Base-by-base conservation (phyloP, 176 grass and related monocot genomes). In the Chloris gayana region DNA sequence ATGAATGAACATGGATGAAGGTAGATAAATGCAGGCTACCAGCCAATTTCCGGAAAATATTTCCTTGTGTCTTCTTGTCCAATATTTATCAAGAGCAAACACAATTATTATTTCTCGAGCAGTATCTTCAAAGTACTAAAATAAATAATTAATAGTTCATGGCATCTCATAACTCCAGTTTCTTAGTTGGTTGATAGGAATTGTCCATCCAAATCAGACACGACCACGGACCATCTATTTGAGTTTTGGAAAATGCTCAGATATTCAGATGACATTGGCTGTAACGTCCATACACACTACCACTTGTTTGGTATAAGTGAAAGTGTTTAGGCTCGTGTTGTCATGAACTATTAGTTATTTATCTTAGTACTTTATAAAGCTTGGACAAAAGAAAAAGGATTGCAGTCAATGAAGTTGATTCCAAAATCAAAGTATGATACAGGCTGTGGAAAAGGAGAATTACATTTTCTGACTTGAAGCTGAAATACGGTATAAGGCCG, bases 1-100 rank as follows among this genome's bases (percentile, higher is more conserved):
- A 57, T 51, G 42, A 75, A 41, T 84, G 88, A 71, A 57, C 71
- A 86, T 63, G 80, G 87, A 74, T 61, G 60, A 59, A 50, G 49
- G 10, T 22, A 45, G 50, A 78, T 31, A 32, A 27, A 50, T 50
- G 21, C 21, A n/a, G 0, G 65, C 74, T 51, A 25, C 31, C 14
- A 30, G 39, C 72, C 56, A 22, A 46, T 49, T 72, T 71, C 69
- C 45, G 33, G 24, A 44, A 71, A 77, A 21, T 14, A 49, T 26
- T 10, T 77, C 14, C 13, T 79, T 45, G 31, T 56, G 14, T 62
- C 46, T 24, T 61, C 82, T 73, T 32, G 58, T 47, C 27, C 53
- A 15, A 27, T 80, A 31, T 73, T 73, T 46, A 39, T 31, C 67
- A 79, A 56, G 69, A 72, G 19, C 21, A 80, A 41, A 11, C 0